These are phyloP conservation scores for Wickerhamomyces chambardii DNA, from an alignment of 805 yeast genomes.

Conservation along the genomic window DNA sequence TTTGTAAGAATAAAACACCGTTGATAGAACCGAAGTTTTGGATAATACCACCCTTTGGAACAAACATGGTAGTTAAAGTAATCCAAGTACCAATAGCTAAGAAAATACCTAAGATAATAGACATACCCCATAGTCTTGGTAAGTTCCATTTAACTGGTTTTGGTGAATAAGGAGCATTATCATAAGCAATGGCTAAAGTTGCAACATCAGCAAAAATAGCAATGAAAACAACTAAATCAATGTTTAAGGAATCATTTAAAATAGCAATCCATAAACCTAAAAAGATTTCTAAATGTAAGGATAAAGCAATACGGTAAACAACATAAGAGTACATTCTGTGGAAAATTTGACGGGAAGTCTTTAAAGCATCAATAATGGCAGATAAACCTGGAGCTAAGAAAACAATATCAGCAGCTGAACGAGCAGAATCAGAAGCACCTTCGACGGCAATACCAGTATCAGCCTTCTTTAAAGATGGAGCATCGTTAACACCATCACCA, in stretches of 20 bases:
- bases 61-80: constrained; percentile 88
- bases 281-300: constrained; percentile 90
- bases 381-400: constrained; percentile 93
- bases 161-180: constrained; percentile 92
- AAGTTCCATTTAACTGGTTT: constrained; percentile 94
- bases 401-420: constrained; percentile 95
- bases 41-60: constrained; percentile 86
- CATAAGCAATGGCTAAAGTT: constrained; percentile 94
- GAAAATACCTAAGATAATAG: constrained; percentile 75
- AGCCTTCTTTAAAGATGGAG: constrained; percentile 95
- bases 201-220: constrained; percentile 98
- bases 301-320: constrained; percentile 95
- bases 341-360: constrained; percentile 95
- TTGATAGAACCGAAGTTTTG: constrained; percentile 94
- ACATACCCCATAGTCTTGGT: constrained; percentile 97
- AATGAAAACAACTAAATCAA: constrained; percentile 90
- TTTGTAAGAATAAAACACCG: constrained; percentile 90
- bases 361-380: constrained; percentile 89
- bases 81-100: constrained; percentile 94
- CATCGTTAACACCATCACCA: constrained; percentile 99
- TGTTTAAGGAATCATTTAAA: constrained; percentile 76
- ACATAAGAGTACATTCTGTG: constrained; percentile 98
- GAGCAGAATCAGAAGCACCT: constrained; percentile 96
- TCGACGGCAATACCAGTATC: constrained; percentile 97
- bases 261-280: constrained; percentile 96